Conservation (phyloP, 2,329 filamentous ascomycete genomes). For the Fusarium sacchari region DNA sequence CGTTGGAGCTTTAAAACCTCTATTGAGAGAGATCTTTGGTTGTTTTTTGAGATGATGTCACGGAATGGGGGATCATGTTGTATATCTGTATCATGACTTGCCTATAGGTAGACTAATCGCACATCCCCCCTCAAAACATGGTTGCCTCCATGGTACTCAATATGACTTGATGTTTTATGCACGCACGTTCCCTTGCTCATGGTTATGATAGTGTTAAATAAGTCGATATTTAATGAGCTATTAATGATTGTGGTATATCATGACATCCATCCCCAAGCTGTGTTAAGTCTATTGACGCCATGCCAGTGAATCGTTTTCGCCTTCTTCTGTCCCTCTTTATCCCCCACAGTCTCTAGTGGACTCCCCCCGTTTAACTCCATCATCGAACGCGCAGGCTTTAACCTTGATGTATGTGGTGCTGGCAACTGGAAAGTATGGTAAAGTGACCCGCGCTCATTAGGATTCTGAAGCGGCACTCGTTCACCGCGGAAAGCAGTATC, state of each 20-base stretch:
- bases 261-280: conserved; percentile 45
- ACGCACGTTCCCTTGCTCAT: not conserved
- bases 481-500: conserved; percentile 20
- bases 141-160: not conserved
- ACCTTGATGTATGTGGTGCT: conserved; percentile 25
- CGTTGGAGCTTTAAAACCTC: conserved; percentile 64
- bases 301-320: conserved; percentile 44
- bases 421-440: conserved; percentile 43
- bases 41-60: conserved; percentile 59
- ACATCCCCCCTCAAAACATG: conserved; percentile 64
- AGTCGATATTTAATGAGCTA: not conserved
- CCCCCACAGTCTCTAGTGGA: conserved; percentile 23
- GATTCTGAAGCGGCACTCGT: conserved; percentile 30
- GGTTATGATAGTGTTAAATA: not conserved
- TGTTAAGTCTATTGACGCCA: conserved; percentile 44
- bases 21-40: conserved; percentile 53
- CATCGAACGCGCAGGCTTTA: conserved; percentile 40
- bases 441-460: conserved; percentile 30
- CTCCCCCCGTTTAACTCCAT: conserved; percentile 40
- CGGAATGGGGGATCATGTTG: conserved; percentile 55
- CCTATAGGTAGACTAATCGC: conserved; percentile 61
- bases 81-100: conserved; percentile 57
- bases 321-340: conserved; percentile 23
- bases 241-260: conserved; percentile 10
- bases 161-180: not conserved